Base-by-base conservation (phyloP, 495 filamentous ascomycete genomes). In the Penicillium samsonianum region DNA sequence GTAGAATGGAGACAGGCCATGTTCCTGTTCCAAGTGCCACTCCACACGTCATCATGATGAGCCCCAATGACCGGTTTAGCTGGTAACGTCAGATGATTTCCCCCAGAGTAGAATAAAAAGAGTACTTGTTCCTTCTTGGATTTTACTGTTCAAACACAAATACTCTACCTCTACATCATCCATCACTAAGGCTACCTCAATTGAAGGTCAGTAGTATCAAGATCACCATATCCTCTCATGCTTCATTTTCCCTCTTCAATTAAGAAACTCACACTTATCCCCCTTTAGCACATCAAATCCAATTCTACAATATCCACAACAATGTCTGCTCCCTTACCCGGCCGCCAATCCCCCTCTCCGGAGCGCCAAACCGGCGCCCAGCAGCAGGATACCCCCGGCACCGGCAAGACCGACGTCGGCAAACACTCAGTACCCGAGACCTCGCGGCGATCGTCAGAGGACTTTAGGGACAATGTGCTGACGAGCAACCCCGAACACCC, bases 281-380 rank as follows among this genome's bases (percentile, higher is more conserved):
- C 19, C 33, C 20, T 44, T 16, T 17, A 28, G 23, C 30, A 43
- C 22, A 48, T 51, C 19, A 5, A 40, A 53, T 25, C 22, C 43
- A 61, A 69, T 44, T 48, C 26, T 61, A 56, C 50, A 31, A 38
- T 17, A 38, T 38, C 40, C 60, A 28, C 38, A 49, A 28, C 33
- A 49, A 76, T 77, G 74, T 73, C 74, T 41, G 62, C 73, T 41
- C 68, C 55, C 41, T 26, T 80, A 71, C 64, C 79, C 65, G 90
- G 91, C 71, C 87, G 86, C 63, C 85, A 96, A 69, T 98, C 93
- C 10, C 93, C 93, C 14, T 75, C 84, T 17, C 90, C 90, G 9
- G 87, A 91, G 75, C 48, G 64, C 48, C 88, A 89, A 67, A 68
- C 80, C n/a, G 83, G 80, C 51, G 69, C 74, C 30, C 92, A 97